Evolutionary conservation across 139 green algal species (phyloP).

Genomic region (Eudorina sp.): DNA sequence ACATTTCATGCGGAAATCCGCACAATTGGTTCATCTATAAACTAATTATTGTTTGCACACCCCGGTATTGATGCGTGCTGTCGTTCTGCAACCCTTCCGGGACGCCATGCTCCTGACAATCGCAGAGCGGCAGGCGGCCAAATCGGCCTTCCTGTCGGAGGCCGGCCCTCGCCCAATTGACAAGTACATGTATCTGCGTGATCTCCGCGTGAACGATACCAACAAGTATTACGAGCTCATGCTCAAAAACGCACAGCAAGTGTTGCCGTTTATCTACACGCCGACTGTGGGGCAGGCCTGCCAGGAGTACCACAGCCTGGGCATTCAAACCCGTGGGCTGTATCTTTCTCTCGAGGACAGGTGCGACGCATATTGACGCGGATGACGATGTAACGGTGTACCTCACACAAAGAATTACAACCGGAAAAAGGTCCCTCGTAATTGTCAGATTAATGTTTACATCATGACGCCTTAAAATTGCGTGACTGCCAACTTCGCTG

Average conservation of each 20-base stretch:
- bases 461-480: too few species aligned
- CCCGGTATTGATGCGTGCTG: background rate
- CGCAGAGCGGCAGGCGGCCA: background rate
- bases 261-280: conserved; percentile 90
- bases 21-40: background rate
- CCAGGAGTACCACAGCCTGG: conserved; percentile 68
- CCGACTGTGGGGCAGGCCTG: conserved; percentile 95
- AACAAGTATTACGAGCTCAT: background rate
- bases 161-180: conserved; percentile 13
- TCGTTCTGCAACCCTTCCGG: background rate
- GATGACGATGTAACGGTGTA: too few species aligned
- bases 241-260: background rate
- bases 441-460: too few species aligned
- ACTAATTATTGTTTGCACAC: too few species aligned
- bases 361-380: conserved; percentile 3
- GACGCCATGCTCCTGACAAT: background rate
- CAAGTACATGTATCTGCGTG: conserved; percentile 63
- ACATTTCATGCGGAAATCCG: too few species aligned
- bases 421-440: too few species aligned
- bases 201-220: conserved; percentile 46
- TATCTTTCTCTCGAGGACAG: conserved; percentile 45
- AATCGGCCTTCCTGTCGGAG: background rate
- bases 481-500: too few species aligned
- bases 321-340: conserved; percentile 31
- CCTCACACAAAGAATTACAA: too few species aligned